phyloP scores from a whole-genome alignment of 345 rosid species.

The Dipteronia sinensis region DNA sequence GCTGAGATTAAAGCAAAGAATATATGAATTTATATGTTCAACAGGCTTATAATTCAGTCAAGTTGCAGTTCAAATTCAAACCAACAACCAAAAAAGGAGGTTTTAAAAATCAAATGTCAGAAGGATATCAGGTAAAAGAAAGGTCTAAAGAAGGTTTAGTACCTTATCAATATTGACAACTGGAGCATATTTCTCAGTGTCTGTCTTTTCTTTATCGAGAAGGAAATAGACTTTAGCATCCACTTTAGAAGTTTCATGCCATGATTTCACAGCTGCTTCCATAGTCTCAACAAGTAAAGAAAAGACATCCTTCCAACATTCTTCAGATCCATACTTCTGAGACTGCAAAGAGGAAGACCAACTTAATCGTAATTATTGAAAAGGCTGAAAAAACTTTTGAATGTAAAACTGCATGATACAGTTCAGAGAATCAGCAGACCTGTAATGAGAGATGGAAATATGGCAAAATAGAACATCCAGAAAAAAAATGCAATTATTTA shows the following conservation, averaged over 20 bases:
- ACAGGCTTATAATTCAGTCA: neutral
- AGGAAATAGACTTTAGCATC: slow-evolving; percentile 81
- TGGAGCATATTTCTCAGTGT: slow-evolving; percentile 78
- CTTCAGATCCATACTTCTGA: slow-evolving; percentile 65
- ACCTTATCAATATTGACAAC: slow-evolving; percentile 92
- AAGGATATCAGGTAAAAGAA: neutral
- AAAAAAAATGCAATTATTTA: no score
- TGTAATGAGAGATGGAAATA: neutral
- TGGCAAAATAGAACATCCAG: neutral
- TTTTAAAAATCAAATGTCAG: neutral
- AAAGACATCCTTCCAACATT: slow-evolving; percentile 53
- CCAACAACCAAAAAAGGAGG: neutral
- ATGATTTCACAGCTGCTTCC: slow-evolving; percentile 76
- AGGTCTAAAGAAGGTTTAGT: neutral
- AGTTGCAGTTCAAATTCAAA: neutral
- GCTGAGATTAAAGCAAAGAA: neutral
- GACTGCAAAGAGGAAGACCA: slow-evolving; percentile 48
- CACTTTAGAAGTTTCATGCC: slow-evolving; percentile 84
- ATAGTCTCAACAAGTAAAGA: slow-evolving; percentile 76
- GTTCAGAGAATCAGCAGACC: slow-evolving; percentile 17
- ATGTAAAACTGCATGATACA: slow-evolving; percentile 9
- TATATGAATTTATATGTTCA: neutral
- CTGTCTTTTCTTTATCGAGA: slow-evolving; percentile 76
- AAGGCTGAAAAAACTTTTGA: neutral
- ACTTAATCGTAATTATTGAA: slow-evolving; percentile 9